Conservation (phyloP, 2,329 filamentous ascomycete genomes). For the Ascochyta viciae-villosae region DNA sequence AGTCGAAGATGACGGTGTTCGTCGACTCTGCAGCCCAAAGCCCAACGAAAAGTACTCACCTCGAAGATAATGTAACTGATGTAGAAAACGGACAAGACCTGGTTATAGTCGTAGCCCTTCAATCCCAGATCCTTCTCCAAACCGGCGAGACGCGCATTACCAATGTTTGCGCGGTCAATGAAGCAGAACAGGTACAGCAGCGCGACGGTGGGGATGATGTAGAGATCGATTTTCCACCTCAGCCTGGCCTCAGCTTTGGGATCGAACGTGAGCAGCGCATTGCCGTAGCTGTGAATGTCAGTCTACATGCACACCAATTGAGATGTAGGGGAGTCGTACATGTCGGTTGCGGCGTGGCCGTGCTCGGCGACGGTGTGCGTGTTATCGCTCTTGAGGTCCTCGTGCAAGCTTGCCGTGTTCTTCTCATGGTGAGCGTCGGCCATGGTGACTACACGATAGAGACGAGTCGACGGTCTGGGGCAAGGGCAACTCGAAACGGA, state of each 20-base stretch:
- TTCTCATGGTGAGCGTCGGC: slow-evolving; percentile 22
- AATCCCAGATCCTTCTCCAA: slow-evolving; percentile 68
- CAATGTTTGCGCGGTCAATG: slow-evolving; percentile 77
- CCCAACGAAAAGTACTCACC: slow-evolving; percentile 54
- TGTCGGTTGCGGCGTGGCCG: slow-evolving; percentile 42
- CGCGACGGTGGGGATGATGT: slow-evolving; percentile 70
- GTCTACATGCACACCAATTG: not conserved
- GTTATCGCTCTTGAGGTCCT: slow-evolving; percentile 36
- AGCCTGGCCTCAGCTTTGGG: slow-evolving; percentile 64
- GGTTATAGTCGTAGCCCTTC: slow-evolving; percentile 71
- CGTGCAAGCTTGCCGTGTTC: slow-evolving; percentile 30
- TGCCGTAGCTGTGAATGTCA: slow-evolving; percentile 38
- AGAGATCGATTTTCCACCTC: slow-evolving; percentile 69
- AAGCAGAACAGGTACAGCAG: slow-evolving; percentile 76
- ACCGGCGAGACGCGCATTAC: slow-evolving; percentile 72
- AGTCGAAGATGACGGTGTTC: not conserved
- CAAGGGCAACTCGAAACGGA: slow-evolving; percentile 12
- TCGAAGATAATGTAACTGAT: slow-evolving; percentile 68
- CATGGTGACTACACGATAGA: not conserved
- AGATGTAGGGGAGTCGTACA: slow-evolving; percentile 25
- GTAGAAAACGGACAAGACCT: slow-evolving; percentile 72
- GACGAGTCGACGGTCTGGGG: not conserved
- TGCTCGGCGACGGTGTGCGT: slow-evolving; percentile 36
- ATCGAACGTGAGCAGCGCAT: slow-evolving; percentile 56
- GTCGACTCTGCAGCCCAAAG: slow-evolving; percentile 12